Base-by-base conservation (phyloP, 352 stramenopile genomes). In the Pythium coloratum region DNA sequence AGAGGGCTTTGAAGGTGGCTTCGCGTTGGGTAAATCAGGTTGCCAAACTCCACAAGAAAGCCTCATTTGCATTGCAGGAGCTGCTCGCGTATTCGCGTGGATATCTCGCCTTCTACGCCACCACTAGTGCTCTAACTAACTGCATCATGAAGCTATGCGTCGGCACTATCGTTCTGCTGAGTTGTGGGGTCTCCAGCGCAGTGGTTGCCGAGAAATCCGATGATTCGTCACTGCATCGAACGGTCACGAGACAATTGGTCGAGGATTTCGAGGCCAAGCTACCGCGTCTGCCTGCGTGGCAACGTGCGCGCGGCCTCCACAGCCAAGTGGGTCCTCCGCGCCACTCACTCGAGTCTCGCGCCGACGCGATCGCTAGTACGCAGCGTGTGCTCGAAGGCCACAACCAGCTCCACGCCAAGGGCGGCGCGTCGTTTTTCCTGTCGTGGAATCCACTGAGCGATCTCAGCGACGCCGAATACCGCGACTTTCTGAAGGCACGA, bases 361-460 rank as follows among this genome's bases (percentile, higher is more conserved):
- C 76, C 0, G 53, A 77, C 14, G 83, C 86, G 62, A 60, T 92
- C 20, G 70, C 56, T n/a, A 55, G 67, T 0, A 90, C 78, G 18
- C 65, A 67, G 36, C 64, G 65, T 38, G 53, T 90, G 16, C 63
- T 92, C 2, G 72, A 80, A n/a, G 32, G 68, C 34, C 62, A 73
- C 70, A 92, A 92, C 69, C 69, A 66, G 10, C 68, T 72, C 56
- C 72, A 88, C 30, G 34, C 64, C 44, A 73, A 63, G 20, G 80
- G 80, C 53, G 62, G 68, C 16, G 76, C 70, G 38, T 75, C 70
- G 6, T 92, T 76, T 59, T 89, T 82, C 20, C 67, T 91, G 69
- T 67, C 72, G 33, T 89, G 81, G 54, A 94, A 92, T 53, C 73
- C 78, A 40, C 72, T 91, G 28, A 90, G 80, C 61, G 86, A 91